These are phyloP conservation scores for Trifolium subterraneum DNA, from an alignment of 306 rosid genomes.

Conservation along the genomic window DNA sequence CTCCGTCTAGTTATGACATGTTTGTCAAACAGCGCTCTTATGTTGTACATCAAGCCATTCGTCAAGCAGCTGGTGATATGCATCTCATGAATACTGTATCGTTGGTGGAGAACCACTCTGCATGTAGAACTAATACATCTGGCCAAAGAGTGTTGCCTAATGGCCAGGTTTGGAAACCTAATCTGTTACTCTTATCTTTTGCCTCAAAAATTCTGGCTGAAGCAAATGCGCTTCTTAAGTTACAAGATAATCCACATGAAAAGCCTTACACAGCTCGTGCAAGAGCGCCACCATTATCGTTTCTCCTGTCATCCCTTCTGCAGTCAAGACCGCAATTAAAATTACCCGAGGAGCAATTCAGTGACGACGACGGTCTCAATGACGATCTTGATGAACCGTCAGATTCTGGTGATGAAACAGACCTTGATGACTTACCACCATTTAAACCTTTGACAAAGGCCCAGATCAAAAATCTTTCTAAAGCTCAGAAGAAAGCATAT, in stretches of 20 bases:
- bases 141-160: conserved; percentile 99
- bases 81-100: conserved; percentile 98
- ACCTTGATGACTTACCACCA: conserved; percentile 82
- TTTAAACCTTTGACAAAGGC: conserved; percentile 80
- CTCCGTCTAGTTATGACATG: conserved; percentile 89
- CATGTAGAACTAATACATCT: conserved; percentile 91
- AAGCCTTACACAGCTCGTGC: conserved; percentile 75
- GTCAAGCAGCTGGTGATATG: conserved; percentile 99
- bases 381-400: conserved; percentile 87
- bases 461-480: conserved; percentile 76
- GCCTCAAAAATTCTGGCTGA: conserved; percentile 96
- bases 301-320: conserved; percentile 88
- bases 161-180: conserved; percentile 99
- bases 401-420: conserved; percentile 89
- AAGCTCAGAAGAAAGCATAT: conserved; percentile 80
- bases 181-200: conserved; percentile 88
- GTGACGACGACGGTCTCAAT: conserved; percentile 71
- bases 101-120: conserved; percentile 94
- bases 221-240: conserved; percentile 89
- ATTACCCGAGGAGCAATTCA: conserved; percentile 88
- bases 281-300: conserved; percentile 85
- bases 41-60: conserved; percentile 98
- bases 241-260: conserved; percentile 95
- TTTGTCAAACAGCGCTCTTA: conserved; percentile 96
- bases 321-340: conserved; percentile 88